Base-by-base conservation (phyloP, 2,329 filamentous ascomycete species). In the Pestalotiopsis sp. region DNA sequence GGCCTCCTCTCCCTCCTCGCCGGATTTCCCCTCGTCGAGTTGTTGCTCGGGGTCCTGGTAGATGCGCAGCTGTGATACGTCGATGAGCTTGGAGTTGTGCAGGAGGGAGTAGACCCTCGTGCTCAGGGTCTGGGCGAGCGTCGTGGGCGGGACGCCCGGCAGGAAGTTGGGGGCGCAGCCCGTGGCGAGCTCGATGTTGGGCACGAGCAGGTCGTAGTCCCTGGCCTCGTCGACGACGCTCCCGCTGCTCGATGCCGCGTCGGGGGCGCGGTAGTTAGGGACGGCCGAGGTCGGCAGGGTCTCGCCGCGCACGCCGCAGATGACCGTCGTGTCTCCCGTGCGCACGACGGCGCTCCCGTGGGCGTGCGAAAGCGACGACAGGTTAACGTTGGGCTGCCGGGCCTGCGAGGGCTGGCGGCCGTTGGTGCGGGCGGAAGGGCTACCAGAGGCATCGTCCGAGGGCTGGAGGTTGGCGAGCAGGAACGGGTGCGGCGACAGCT, bases 161-260 rank as follows among this genome's bases (percentile, higher is more conserved):
- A 97, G 85, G 74, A 95, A 94, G 25, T 92, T 88, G 2, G 95
- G 95, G 6, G 94, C 93, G 77, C 93, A 97, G 45, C 96, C 96
- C 0, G 96, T 99, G 41, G 92, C 92, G 39, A 99, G 84, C 77
- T 98, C 96, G 67, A 99, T 89, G 77, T 99, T 99, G 2, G 96
- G 95, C 2, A 99, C 95, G 2, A 99, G 83, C 14, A 99, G 83
- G 75, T 93, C 90, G 76, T 90, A 87, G 68, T 90, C 87, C 69
- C 82, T 83, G 67, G 90, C 81, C 78, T 89, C 89, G 71, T 74
- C 76, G 73, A 73, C 76, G 73, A 73, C 75, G 71, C 82, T 72
- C 70, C 73, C 70, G 68, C 71, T 7, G 76, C 81, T 75, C 72
- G 79, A 75, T 73, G 81, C 31, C 31, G 31, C 70, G 75, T 73